Conservation (phyloP, 1,139 yeast species). For the Suhomyces taliae region DNA sequence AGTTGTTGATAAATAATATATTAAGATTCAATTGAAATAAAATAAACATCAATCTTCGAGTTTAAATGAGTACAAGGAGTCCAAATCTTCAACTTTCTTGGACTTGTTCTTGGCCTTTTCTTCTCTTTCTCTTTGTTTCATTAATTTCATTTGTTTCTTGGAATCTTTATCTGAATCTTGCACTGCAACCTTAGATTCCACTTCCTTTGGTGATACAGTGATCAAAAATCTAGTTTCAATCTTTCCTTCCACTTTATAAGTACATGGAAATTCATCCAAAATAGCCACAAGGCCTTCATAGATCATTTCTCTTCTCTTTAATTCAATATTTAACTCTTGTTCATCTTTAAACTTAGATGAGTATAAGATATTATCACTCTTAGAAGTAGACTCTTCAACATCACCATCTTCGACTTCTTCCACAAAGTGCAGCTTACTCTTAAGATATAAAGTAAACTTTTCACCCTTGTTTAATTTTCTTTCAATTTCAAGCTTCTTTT, state of each 20-base stretch:
- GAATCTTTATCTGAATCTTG: constrained; percentile 19
- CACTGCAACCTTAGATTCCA: constrained; percentile 3
- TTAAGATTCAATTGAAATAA: neutral
- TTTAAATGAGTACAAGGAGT: constrained; percentile 43
- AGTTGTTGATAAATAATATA: neutral
- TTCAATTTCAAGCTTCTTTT: constrained; percentile 37
- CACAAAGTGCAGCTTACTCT: constrained; percentile 14
- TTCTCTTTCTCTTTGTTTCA: constrained; percentile 16
- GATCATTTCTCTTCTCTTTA: constrained; percentile 32
- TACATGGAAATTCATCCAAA: constrained; percentile 32
- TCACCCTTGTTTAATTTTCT: constrained; percentile 36
- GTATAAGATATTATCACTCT: constrained; percentile 8
- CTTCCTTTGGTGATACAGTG: constrained; percentile 16
- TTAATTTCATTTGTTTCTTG: constrained; percentile 17
- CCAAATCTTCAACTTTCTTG: constrained; percentile 36
- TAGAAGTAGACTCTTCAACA: constrained; percentile 6
- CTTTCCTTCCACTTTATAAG: constrained; percentile 32
- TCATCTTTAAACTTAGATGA: constrained; percentile 15
- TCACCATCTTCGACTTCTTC: constrained; percentile 13
- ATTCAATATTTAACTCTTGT: constrained; percentile 28
- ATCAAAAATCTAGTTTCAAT: constrained; percentile 21
- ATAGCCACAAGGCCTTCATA: constrained; percentile 25
- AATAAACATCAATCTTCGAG: constrained; percentile 31
- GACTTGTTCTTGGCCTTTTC: constrained; percentile 11
- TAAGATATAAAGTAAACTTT: constrained; percentile 32